Evolutionary conservation across 257 asterid genomes (phyloP).

Genomic region (Solanum lycopersicoides): DNA sequence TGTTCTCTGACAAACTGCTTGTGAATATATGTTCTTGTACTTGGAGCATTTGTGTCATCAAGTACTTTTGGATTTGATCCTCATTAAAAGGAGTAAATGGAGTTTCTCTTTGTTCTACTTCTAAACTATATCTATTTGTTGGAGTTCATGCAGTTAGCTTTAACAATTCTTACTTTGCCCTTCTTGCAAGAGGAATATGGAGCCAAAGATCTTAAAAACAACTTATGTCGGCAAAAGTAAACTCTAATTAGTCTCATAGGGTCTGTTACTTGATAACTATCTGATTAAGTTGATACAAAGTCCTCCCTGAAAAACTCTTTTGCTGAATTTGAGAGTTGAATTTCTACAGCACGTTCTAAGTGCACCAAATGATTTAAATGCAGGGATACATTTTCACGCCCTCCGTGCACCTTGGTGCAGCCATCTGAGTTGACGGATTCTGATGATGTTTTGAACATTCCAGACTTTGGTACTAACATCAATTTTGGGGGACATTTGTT

Average conservation of each 20-base stretch:
- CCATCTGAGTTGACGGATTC: conserved; percentile 64
- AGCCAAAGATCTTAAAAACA: not conserved
- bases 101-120: not conserved
- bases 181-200: not conserved
- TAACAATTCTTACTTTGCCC: not conserved
- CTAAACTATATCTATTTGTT: not conserved
- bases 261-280: not conserved
- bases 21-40: not conserved
- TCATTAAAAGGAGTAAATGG: not conserved
- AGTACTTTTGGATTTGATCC: not conserved
- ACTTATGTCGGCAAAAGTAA: not conserved
- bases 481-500: not conserved
- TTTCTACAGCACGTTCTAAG: not conserved
- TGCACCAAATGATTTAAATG: conserved; percentile 10
- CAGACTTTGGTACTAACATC: conserved; percentile 62
- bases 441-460: conserved; percentile 35
- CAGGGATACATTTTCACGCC: conserved; percentile 94
- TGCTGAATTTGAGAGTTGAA: not conserved
- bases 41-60: not conserved
- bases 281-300: not conserved
- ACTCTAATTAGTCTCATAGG: not conserved
- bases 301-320: not conserved
- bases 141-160: not conserved
- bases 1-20: not conserved
- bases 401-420: conserved; percentile 90